phyloP scores from a whole-genome alignment of 1,284 basidiomycete species.

The Puccinia triticina region DNA sequence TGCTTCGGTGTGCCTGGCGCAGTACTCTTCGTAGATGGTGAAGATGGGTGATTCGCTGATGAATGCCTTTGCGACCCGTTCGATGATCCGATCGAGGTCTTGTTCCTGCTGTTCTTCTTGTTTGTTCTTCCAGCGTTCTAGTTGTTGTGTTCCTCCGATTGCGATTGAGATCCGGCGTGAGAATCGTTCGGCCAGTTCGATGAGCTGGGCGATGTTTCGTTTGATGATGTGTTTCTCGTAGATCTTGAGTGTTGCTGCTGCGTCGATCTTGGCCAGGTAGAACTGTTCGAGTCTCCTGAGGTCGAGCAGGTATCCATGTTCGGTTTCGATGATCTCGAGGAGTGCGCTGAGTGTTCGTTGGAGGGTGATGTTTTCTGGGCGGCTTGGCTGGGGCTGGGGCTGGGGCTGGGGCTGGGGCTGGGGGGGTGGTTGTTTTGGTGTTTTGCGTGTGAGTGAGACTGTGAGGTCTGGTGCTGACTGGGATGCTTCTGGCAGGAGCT shows the following conservation, averaged over 20 bases:
- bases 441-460: not conserved
- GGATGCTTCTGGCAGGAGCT: not conserved
- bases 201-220: slow-evolving; percentile 45
- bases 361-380: not conserved
- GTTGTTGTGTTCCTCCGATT: slow-evolving; percentile 29
- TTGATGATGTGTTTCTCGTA: slow-evolving; percentile 40
- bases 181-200: slow-evolving; percentile 49
- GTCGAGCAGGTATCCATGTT: slow-evolving; percentile 77
- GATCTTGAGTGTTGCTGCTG: not conserved
- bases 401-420: not conserved
- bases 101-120: slow-evolving; percentile 14
- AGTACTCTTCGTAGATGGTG: slow-evolving; percentile 77
- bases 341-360: slow-evolving; percentile 67
- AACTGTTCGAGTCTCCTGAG: slow-evolving; percentile 75
- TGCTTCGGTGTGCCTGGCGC: slow-evolving; percentile 79
- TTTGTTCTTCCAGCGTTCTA: slow-evolving; percentile 29
- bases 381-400: slow-evolving; percentile 1
- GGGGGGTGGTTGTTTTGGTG: not conserved
- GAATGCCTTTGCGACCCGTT: slow-evolving; percentile 69
- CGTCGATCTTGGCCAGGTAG: slow-evolving; percentile 58
- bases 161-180: slow-evolving; percentile 38
- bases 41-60: slow-evolving; percentile 72
- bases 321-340: slow-evolving; percentile 78
- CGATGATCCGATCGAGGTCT: slow-evolving; percentile 62
- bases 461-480: not conserved